These are phyloP conservation scores for Coniochaeta ligniaria DNA, from an alignment of 2,329 filamentous ascomycete genomes.

Conservation along the genomic window DNA sequence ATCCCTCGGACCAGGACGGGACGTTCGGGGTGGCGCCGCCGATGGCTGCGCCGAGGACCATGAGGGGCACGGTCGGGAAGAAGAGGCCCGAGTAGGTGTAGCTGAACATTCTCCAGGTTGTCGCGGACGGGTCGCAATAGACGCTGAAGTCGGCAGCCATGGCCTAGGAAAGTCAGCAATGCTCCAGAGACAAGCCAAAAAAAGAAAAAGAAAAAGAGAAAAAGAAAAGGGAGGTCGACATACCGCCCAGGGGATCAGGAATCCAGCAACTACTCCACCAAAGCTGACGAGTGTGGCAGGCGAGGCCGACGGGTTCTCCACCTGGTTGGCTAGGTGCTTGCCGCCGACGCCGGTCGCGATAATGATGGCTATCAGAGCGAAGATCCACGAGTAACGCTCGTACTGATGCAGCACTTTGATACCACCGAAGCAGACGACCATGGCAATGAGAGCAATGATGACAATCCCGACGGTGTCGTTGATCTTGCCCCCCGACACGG, in stretches of 20 bases:
- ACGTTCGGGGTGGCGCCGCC: slow-evolving; percentile 4
- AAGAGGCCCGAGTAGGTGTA: slow-evolving; percentile 2
- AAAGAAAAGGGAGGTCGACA: slow-evolving; percentile 16
- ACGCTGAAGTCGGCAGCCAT: not conserved
- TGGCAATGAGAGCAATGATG: slow-evolving; percentile 45
- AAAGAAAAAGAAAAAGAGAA: no score
- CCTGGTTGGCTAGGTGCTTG: not conserved
- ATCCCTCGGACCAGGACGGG: slow-evolving; percentile 1
- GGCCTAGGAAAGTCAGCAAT: not conserved
- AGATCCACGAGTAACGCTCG: slow-evolving; percentile 48
- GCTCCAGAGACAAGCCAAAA: no score
- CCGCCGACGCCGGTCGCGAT: slow-evolving; percentile 20
- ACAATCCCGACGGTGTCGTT: slow-evolving; percentile 49
- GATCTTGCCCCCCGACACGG: slow-evolving; percentile 38
- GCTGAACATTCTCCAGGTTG: not conserved
- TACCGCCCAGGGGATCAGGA: slow-evolving; percentile 53
- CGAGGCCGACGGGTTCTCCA: slow-evolving; percentile 30
- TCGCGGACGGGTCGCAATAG: not conserved
- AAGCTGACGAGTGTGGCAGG: slow-evolving; percentile 43
- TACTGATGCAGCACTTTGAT: slow-evolving; percentile 48
- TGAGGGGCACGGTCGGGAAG: slow-evolving; percentile 3
- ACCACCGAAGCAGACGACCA: slow-evolving; percentile 52
- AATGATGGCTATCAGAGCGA: slow-evolving; percentile 42
- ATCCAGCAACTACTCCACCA: slow-evolving; percentile 54
- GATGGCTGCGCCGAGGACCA: slow-evolving; percentile 8